phyloP scores from a whole-genome alignment of 2,329 filamentous ascomycete genomes.

The Ophiostoma pallidulum region DNA sequence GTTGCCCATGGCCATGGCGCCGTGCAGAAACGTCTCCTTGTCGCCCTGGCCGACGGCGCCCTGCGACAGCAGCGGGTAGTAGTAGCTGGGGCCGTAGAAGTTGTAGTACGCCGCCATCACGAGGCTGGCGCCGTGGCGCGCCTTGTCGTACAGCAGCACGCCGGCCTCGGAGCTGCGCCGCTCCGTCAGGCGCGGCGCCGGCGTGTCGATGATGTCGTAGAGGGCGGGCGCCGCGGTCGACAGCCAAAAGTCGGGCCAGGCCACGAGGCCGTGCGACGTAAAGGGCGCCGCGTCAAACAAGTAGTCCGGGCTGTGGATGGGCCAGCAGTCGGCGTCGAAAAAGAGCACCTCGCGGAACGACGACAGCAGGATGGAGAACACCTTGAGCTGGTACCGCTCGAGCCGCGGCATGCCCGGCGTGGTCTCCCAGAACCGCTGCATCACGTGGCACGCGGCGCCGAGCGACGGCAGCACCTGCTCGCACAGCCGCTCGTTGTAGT shows the following conservation, averaged over 20 bases:
- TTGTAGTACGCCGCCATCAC: conserved; percentile 46
- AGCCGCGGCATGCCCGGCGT: conserved; percentile 17
- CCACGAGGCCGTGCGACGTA: conserved; percentile 40
- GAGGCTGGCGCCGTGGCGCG: conserved; percentile 34
- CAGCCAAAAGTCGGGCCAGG: conserved; percentile 48
- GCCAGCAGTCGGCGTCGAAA: conserved; percentile 49
- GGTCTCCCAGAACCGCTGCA: conserved; percentile 22
- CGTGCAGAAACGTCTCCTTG: conserved; percentile 39
- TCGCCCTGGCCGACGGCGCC: conserved; percentile 34
- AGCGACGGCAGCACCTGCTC: conserved; percentile 22
- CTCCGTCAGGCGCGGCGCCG: conserved; percentile 23
- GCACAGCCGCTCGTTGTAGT: conserved; percentile 25
- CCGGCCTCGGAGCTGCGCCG: conserved; percentile 37
- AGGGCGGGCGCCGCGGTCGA: conserved; percentile 32
- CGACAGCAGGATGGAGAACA: conserved; percentile 47
- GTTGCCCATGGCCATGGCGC: conserved; percentile 31
- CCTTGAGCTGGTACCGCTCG: conserved; percentile 45
- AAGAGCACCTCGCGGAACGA: conserved; percentile 50
- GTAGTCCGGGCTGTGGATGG: conserved; percentile 27
- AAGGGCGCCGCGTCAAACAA: conserved; percentile 45
- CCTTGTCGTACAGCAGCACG: conserved; percentile 39
- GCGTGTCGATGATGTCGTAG: conserved; percentile 32
- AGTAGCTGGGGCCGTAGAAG: conserved; percentile 41
- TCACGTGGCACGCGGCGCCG: conserved; percentile 25
- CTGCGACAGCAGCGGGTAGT: conserved; percentile 39